A percentile compares a stretch with the other conserved stretches of the same genome.
Evolutionary conservation across 2,329 filamentous ascomycete species (phyloP).

Genomic region (Tolypocladium ovalisporum): DNA sequence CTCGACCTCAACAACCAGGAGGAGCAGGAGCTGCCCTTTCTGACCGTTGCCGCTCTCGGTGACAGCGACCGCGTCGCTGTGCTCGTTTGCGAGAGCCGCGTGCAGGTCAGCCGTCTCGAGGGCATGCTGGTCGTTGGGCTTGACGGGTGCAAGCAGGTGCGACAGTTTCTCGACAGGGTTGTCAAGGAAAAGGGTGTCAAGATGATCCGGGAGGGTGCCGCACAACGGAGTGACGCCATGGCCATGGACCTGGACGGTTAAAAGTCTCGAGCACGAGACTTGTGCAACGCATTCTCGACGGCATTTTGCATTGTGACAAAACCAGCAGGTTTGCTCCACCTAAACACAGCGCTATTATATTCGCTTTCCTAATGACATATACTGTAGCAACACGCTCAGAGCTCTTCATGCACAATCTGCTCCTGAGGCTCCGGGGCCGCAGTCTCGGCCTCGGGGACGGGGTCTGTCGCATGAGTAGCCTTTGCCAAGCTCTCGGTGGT

Average conservation of each 20-base stretch:
- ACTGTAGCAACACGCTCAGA: slow-evolving; percentile 21
- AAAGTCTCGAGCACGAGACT: neutral
- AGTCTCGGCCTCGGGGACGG: slow-evolving; percentile 15
- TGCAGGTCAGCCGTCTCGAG: slow-evolving; percentile 74
- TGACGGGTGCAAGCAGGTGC: slow-evolving; percentile 81
- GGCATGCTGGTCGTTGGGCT: slow-evolving; percentile 88
- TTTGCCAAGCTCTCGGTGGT: slow-evolving; percentile 4
- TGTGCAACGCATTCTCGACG: neutral
- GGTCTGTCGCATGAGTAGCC: slow-evolving; percentile 7
- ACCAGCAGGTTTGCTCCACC: neutral
- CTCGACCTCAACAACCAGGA: slow-evolving; percentile 71
- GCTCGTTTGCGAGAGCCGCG: slow-evolving; percentile 75
- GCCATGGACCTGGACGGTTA: slow-evolving; percentile 38
- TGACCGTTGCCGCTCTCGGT: slow-evolving; percentile 77
- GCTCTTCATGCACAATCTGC: slow-evolving; percentile 34
- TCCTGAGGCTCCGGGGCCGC: slow-evolving; percentile 16
- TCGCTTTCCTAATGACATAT: neutral
- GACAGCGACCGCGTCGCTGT: slow-evolving; percentile 65
- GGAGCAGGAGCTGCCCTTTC: slow-evolving; percentile 77
- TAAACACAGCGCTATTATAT: neutral
- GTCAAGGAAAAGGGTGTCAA: slow-evolving; percentile 60
- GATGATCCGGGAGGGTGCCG: slow-evolving; percentile 47
- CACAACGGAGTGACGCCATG: slow-evolving; percentile 36
- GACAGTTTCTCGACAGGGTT: slow-evolving; percentile 68
- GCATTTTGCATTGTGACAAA: neutral